phyloP scores from a whole-genome alignment of 257 asterid genomes.

The Galeopsis tetrahit region DNA sequence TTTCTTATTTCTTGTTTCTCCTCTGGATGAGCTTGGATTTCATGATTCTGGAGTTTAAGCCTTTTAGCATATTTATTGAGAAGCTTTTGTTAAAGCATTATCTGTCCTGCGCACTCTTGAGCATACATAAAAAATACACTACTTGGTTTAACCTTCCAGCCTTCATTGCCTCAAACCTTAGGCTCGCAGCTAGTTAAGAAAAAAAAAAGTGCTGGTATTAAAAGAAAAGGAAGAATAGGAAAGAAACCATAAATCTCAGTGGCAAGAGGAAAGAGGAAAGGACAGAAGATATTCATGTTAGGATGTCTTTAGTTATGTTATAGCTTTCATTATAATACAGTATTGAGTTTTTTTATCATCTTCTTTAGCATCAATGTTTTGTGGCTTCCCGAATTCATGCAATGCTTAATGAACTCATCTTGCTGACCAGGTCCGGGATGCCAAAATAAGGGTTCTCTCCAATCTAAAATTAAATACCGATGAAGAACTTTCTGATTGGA shows the following conservation, averaged over 20 bases:
- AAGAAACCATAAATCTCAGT: constrained; percentile 2
- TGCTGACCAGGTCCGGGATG: constrained; percentile 81
- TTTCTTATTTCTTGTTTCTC: not conserved
- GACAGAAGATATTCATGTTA: constrained; percentile 1
- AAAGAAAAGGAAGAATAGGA: constrained; percentile 2
- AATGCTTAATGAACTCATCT: constrained; percentile 32
- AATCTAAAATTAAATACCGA: constrained; percentile 69
- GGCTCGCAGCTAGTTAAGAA: constrained; percentile 3
- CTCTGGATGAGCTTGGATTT: constrained; percentile 10
- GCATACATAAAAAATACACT: constrained; percentile 11
- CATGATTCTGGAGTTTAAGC: constrained; percentile 22
- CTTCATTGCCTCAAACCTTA: not conserved
- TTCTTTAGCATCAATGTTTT: constrained; percentile 14
- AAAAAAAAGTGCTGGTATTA: not conserved
- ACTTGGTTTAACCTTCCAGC: constrained; percentile 11
- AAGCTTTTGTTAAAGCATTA: not conserved
- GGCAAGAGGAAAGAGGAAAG: constrained; percentile 20
- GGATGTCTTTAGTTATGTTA: constrained; percentile 13
- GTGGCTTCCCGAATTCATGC: constrained; percentile 16
- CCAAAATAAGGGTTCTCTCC: constrained; percentile 84
- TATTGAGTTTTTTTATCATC: not conserved
- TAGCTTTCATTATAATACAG: constrained; percentile 28
- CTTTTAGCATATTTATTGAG: constrained; percentile 5
- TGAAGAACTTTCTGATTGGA: constrained; percentile 84
- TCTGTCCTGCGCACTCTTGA: not conserved